These are phyloP conservation scores for Paramecium tetraurelia DNA, from an alignment of 73 alveolate genomes.

Conservation along the genomic window DNA sequence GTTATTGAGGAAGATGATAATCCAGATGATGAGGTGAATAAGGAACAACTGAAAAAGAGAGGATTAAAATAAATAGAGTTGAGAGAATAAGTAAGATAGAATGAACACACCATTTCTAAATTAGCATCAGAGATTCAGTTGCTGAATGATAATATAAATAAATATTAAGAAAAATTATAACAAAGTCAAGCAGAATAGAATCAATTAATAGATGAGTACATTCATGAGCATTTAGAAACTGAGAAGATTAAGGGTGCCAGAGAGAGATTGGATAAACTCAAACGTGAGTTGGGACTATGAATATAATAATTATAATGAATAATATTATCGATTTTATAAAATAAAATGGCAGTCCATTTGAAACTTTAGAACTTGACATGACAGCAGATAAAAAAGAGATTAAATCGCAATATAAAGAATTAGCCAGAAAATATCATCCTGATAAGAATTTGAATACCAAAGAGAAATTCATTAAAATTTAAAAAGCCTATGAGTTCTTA, in stretches of 20 bases:
- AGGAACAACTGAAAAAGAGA: not conserved
- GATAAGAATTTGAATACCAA: not conserved
- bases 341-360: constrained; percentile 8
- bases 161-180: constrained; percentile 34
- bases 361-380: not conserved
- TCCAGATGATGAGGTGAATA: not conserved
- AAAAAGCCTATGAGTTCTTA: constrained; percentile 12
- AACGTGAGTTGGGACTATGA: not conserved
- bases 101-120: not conserved
- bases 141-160: not conserved
- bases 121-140: not conserved
- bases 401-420: not conserved
- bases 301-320: not conserved
- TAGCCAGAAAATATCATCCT: not conserved
- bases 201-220: not conserved
- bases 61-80: not conserved
- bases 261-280: not conserved
- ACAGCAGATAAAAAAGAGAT: not conserved
- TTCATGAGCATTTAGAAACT: constrained; percentile 19
- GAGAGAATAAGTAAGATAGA: not conserved
- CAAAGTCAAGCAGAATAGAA: constrained; percentile 17
- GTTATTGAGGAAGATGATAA: not conserved
- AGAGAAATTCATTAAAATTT: not conserved
- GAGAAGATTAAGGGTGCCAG: constrained; percentile 5
- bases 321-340: constrained; percentile 8